These are phyloP conservation scores for Grosmannia penicillata DNA, from an alignment of 2,329 filamentous ascomycete species.

Conservation along the genomic window DNA sequence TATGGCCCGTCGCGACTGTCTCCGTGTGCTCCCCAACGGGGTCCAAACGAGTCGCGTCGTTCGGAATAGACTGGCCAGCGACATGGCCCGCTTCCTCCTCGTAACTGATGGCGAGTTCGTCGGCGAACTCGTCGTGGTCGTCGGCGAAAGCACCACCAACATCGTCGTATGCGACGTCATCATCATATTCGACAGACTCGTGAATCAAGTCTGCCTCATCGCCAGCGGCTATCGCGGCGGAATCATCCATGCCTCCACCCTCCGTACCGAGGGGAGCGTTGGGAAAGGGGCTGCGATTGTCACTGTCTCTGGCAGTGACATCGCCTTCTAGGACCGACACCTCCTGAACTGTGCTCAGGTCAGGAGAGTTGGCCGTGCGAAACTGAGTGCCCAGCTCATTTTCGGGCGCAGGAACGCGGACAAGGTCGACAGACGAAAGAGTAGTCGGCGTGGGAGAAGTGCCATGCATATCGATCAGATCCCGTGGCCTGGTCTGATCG, in stretches of 20 bases:
- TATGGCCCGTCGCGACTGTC: no score
- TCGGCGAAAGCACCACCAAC: background rate
- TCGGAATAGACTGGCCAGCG: no score
- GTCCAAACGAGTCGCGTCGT: no score
- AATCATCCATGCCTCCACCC: background rate
- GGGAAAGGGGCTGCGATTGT: no score
- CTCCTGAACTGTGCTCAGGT: background rate
- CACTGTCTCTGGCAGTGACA: background rate
- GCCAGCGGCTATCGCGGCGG: background rate
- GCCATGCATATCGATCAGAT: background rate
- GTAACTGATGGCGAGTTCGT: no score
- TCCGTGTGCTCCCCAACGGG: no score
- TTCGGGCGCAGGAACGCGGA: background rate
- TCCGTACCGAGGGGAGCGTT: background rate
- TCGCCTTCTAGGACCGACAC: background rate
- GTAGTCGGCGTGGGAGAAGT: background rate
- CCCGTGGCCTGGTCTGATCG: background rate
- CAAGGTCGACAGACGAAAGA: constrained; percentile 4
- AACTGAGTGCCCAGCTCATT: background rate
- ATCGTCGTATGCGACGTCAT: background rate
- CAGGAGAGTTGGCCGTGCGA: background rate
- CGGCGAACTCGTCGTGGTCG: background rate
- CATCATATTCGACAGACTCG: background rate
- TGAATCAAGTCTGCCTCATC: background rate
- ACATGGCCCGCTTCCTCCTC: no score